phyloP scores from a whole-genome alignment of 176 grass and related monocot genomes.

The Raddia guianensis region DNA sequence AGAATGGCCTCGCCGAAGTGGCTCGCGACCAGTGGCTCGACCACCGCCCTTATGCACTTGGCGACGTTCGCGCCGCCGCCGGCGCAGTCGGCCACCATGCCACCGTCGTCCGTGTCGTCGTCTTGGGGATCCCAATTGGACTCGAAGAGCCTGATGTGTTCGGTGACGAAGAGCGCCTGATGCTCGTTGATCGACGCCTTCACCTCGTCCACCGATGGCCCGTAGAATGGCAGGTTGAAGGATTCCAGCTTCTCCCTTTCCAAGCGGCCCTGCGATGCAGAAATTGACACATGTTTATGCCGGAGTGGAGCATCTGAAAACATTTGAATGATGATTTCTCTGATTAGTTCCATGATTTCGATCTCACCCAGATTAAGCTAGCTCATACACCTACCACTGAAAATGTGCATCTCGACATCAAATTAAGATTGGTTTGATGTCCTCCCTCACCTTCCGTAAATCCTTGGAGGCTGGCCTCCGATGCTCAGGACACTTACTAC shows the following conservation, averaged over 20 bases:
- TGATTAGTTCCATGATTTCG: too few relatives aligned
- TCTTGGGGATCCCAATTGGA: constrained; percentile 42
- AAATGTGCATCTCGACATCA: too few relatives aligned
- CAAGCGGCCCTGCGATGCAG: constrained; percentile 21
- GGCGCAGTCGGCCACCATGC: background rate
- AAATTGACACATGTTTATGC: background rate
- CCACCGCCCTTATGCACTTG: constrained; percentile 36
- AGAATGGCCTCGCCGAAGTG: constrained; percentile 37
- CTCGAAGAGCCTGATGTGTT: constrained; percentile 15
- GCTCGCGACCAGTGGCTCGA: background rate
- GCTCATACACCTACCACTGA: too few relatives aligned
- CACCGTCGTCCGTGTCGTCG: background rate
- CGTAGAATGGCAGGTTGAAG: constrained; percentile 55
- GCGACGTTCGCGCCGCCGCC: constrained; percentile 25
- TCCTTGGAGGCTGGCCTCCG: too few relatives aligned
- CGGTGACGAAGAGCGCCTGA: constrained; percentile 27
- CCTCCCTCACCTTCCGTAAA: too few relatives aligned
- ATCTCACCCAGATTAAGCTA: too few relatives aligned
- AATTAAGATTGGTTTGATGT: too few relatives aligned
- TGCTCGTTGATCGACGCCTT: background rate
- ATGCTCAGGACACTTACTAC: too few relatives aligned
- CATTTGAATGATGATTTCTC: too few relatives aligned
- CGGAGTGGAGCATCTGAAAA: background rate
- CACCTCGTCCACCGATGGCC: constrained; percentile 49
- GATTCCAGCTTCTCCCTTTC: constrained; percentile 39